Percentiles rank a stretch among this genome's conserved stretches.
phyloP scores from a whole-genome alignment of 2,329 filamentous ascomycete species.

The Exophiala sideris region DNA sequence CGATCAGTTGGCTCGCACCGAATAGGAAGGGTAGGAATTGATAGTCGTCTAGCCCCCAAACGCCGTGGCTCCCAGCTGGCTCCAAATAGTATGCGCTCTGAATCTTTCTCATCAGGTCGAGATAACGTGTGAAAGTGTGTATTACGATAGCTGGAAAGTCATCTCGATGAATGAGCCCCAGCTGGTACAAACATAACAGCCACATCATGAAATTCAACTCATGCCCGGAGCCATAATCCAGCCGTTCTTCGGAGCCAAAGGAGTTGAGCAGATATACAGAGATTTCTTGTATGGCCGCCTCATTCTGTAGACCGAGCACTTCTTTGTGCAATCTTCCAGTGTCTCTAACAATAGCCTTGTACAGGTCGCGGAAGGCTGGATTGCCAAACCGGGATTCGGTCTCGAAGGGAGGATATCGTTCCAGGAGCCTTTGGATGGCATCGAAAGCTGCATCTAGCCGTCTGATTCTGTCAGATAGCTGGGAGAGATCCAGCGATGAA shows the following conservation, averaged over 20 bases:
- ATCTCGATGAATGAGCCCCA: constrained; percentile 59
- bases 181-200: constrained; percentile 88
- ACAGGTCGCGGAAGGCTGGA: constrained; percentile 78
- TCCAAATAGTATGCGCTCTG: constrained; percentile 96
- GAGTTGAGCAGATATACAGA: constrained; percentile 77
- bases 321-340: constrained; percentile 42
- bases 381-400: constrained; percentile 94
- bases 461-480: constrained; percentile 59
- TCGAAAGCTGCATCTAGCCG: constrained; percentile 68
- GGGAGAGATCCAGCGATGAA: constrained; percentile 57
- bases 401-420: constrained; percentile 73
- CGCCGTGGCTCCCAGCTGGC: constrained; percentile 91
- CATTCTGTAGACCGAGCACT: constrained; percentile 37
- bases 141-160: constrained; percentile 76
- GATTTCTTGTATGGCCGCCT: constrained; percentile 63
- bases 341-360: constrained; percentile 52
- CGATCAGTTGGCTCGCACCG: constrained; percentile 81
- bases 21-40: constrained; percentile 96
- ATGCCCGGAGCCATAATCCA: constrained; percentile 96
- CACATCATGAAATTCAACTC: constrained; percentile 97
- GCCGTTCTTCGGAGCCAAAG: constrained; percentile 79
- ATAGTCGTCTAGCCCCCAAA: constrained; percentile 97
- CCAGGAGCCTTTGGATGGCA: constrained; percentile 64
- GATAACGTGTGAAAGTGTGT: constrained; percentile 75
- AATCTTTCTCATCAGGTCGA: constrained; percentile 79